Conservation (phyloP, 2,329 filamentous ascomycete species). For the Fusarium staphyleae region DNA sequence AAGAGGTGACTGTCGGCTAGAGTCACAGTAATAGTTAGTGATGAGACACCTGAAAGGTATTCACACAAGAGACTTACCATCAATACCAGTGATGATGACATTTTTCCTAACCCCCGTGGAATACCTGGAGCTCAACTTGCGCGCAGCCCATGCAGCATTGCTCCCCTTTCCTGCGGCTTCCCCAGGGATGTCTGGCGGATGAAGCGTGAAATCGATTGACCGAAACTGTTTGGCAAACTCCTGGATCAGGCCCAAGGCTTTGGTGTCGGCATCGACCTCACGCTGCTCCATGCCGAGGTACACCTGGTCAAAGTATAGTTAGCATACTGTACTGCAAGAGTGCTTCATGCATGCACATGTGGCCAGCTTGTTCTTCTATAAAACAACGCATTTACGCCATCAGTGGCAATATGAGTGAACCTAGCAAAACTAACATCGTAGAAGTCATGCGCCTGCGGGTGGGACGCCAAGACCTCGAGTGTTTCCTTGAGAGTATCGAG, state of each 20-base stretch:
- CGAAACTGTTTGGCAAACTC: slow-evolving; percentile 71
- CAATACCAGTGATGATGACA: slow-evolving; percentile 74
- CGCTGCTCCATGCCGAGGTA: slow-evolving; percentile 77
- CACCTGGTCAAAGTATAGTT: slow-evolving; percentile 54
- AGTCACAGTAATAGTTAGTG: slow-evolving; percentile 18
- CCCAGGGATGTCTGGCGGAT: slow-evolving; percentile 69
- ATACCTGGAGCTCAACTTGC: slow-evolving; percentile 69
- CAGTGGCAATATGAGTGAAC: too few relatives aligned
- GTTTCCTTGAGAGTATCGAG: slow-evolving; percentile 72
- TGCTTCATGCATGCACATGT: background rate
- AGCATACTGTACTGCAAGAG: background rate
- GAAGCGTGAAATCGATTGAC: slow-evolving; percentile 71
- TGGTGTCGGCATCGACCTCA: slow-evolving; percentile 65
- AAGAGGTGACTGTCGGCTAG: slow-evolving; percentile 75
- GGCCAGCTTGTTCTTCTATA: background rate
- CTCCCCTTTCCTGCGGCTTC: slow-evolving; percentile 78
- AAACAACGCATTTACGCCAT: background rate
- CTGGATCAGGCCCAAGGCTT: slow-evolving; percentile 67
- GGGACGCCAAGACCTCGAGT: slow-evolving; percentile 71
- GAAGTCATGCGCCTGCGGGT: slow-evolving; percentile 66
- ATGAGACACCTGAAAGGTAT: background rate
- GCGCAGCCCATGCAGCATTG: slow-evolving; percentile 75
- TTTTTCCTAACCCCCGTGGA: slow-evolving; percentile 60
- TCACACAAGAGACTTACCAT: slow-evolving; percentile 60
- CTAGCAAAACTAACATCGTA: slow-evolving; percentile 69